Conservation (phyloP, 2,329 filamentous ascomycete species). For the Aspergillus ochraceoroseus region DNA sequence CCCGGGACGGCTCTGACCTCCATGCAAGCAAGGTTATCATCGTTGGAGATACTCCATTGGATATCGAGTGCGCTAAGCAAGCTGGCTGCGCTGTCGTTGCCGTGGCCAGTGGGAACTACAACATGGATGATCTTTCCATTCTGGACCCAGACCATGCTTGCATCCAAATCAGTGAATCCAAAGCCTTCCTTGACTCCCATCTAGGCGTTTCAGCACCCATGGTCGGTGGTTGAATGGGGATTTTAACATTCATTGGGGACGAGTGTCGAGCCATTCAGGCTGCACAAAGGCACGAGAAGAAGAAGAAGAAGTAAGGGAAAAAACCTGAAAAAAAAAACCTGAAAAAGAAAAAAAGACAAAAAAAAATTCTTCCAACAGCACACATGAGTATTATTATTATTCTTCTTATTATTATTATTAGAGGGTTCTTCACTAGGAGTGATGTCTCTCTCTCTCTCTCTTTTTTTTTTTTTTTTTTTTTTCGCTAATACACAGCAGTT, state of each 20-base stretch:
- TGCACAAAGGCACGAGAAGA: too few species aligned
- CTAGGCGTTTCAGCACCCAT: background rate
- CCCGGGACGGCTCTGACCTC: slow-evolving; percentile 4
- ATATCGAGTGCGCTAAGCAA: slow-evolving; percentile 16
- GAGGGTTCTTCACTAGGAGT: too few species aligned
- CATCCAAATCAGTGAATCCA: slow-evolving; percentile 6
- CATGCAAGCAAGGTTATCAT: slow-evolving; percentile 11
- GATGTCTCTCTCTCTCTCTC: too few species aligned
- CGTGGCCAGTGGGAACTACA: slow-evolving; percentile 16
- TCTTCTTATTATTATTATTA: too few species aligned
- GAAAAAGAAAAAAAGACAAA: background rate
- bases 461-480: too few species aligned
- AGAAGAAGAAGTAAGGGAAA: background rate
- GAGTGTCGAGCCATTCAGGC: too few species aligned
- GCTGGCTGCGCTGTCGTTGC: slow-evolving; percentile 16
- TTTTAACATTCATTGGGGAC: background rate
- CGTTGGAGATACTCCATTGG: slow-evolving; percentile 15
- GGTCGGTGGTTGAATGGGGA: background rate
- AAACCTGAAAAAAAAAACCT: background rate
- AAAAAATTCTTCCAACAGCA: background rate
- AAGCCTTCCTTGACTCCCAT: slow-evolving; percentile 6
- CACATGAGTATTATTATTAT: too few species aligned
- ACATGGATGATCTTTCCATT: slow-evolving; percentile 12
- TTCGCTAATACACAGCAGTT: too few species aligned
- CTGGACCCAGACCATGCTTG: slow-evolving; percentile 13